A percentile compares a stretch with the other conserved stretches of the same genome.
phyloP scores from a whole-genome alignment of 768 basidiomycete species.

The Suillus tomentosus region DNA sequence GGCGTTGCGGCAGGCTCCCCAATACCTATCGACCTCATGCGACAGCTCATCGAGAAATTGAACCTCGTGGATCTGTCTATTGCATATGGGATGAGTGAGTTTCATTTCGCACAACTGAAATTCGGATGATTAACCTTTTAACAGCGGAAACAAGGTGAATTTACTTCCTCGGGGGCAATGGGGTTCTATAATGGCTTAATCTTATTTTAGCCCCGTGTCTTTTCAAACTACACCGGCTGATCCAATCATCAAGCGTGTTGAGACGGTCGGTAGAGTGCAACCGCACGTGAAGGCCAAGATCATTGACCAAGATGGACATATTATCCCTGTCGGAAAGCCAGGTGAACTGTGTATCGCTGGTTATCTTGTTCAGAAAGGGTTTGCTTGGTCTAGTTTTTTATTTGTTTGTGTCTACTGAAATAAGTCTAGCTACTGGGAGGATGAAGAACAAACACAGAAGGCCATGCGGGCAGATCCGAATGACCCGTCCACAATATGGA shows the following conservation, averaged over 20 bases:
- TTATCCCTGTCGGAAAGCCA: constrained; percentile 70
- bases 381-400: constrained; percentile 17
- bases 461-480: constrained; percentile 56
- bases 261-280: constrained; percentile 76
- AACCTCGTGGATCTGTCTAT: constrained; percentile 73
- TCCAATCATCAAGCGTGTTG: constrained; percentile 71
- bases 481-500: constrained; percentile 65
- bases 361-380: constrained; percentile 83
- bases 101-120: neutral
- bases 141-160: constrained; percentile 70
- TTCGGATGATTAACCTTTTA: neutral
- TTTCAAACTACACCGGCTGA: constrained; percentile 78
- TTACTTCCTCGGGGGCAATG: neutral
- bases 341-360: constrained; percentile 78
- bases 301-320: constrained; percentile 55
- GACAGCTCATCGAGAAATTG: constrained; percentile 61
- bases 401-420: neutral
- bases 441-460: constrained; percentile 63
- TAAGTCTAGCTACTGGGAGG: constrained; percentile 63
- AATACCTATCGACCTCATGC: constrained; percentile 81
- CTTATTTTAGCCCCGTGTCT: constrained; percentile 65
- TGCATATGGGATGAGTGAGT: constrained; percentile 87
- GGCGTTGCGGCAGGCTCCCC: constrained; percentile 83
- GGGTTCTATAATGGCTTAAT: neutral
- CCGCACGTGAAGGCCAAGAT: constrained; percentile 82